Evolutionary conservation across 2,329 filamentous ascomycete species (phyloP), one percentile per base, ranked within the genome.

Genomic region (Penicillium fuscoglaucum): DNA sequence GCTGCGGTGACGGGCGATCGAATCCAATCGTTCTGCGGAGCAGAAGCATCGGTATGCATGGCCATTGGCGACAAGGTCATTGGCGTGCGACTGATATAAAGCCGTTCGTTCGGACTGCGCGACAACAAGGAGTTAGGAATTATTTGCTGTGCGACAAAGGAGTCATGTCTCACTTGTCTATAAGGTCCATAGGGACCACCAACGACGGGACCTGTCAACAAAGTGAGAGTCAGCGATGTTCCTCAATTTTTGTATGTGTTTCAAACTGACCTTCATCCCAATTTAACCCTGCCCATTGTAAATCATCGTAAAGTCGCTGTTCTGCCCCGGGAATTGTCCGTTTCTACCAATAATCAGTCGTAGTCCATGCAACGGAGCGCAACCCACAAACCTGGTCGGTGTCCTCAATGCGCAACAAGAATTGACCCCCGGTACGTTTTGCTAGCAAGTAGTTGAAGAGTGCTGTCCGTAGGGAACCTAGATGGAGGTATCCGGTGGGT

Each of bases 381-480:
- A 29, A 45, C n/a, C 33, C 33, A 12, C 82, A 65, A 76, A 92
- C 90, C 82, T 91, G 90, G 76, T 98, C 95, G 5, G 95, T 99
- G 74, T 99, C 95, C 78, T 99, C 95, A 62, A 99, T 87, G 10
- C 95, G 87, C 50, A 99, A 79, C 12, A 99, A 77, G 69, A 99
- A 99, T 72, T 96, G 89, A 7, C 95, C 95, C 5, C 89, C 88
- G 0, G 95, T 96, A 3, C 89, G 86, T 69, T 88, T 90, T 0
- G 95, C 93, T n/a, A 96, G 82, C 5, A 99, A 80, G 66, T 93
- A 97, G 70, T 96, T 98, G 79, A 92, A 98, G n/a, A 99, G 77
- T 0, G 96, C 96, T 0, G 95, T 99, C 58, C 95, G 84, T 37
- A 99, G 76, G 0, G 93, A 96, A 4, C 95, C 95, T 13, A 99